Evolutionary conservation across 306 rosid species (phyloP).

Genomic region (Oxytropis ochrocephala): DNA sequence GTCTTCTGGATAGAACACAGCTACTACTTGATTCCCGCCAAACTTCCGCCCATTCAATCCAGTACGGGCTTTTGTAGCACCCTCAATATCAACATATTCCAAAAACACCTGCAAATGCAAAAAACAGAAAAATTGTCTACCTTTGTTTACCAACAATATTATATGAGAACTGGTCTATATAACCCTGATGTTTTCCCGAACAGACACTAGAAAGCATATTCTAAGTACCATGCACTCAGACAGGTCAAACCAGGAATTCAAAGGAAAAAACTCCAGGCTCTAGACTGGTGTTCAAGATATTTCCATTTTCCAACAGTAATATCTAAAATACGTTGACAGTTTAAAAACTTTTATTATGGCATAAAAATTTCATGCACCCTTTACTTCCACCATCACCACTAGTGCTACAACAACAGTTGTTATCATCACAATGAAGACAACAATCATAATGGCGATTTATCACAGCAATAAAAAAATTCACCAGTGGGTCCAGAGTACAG

Average conservation of each 20-base stretch:
- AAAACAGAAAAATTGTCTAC: not conserved
- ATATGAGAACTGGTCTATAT: not conserved
- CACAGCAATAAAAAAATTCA: not conserved
- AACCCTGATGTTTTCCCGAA: not conserved
- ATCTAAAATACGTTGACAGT: not conserved
- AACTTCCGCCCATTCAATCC: slow-evolving; percentile 91
- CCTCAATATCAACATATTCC: slow-evolving; percentile 79
- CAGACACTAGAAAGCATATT: not conserved
- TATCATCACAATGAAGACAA: not conserved
- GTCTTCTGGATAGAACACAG: slow-evolving; percentile 70
- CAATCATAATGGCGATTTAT: not conserved
- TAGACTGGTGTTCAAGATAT: not conserved
- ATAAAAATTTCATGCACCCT: not conserved
- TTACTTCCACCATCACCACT: not conserved
- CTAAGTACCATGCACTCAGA: not conserved
- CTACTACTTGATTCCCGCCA: slow-evolving; percentile 80
- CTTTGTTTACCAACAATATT: not conserved
- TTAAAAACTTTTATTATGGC: not conserved
- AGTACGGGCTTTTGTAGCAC: slow-evolving; percentile 74
- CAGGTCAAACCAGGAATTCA: not conserved
- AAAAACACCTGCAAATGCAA: slow-evolving; percentile 59
- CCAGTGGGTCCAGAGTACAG: not conserved
- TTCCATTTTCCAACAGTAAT: not conserved
- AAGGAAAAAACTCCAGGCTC: not conserved
- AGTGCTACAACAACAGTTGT: not conserved